These are phyloP conservation scores for Croton setiger DNA, from an alignment of 441 rosid genomes.

Conservation along the genomic window DNA sequence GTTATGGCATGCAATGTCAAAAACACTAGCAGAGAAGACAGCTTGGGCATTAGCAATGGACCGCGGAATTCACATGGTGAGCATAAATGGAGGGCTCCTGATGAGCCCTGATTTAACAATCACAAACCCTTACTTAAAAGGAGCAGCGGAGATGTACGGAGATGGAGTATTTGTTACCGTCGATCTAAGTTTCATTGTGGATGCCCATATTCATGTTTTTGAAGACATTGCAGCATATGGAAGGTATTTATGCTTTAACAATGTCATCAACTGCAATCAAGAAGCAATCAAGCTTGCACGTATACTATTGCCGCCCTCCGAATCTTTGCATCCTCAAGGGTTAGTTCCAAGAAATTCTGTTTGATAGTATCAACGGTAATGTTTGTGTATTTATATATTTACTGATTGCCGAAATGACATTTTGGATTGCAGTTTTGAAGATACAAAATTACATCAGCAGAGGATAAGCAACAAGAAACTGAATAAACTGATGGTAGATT, in stretches of 20 bases:
- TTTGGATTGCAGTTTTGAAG: conserved; percentile 31
- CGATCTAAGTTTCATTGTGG: conserved; percentile 42
- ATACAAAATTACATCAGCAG: conserved; percentile 35
- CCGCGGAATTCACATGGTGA: conserved; percentile 56
- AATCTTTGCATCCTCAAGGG: conserved; percentile 36
- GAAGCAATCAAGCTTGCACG: conserved; percentile 42
- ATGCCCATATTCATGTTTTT: conserved; percentile 50
- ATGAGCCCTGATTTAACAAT: conserved; percentile 42
- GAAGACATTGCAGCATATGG: conserved; percentile 57
- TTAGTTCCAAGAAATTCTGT: conserved; percentile 4
- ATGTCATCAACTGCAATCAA: conserved; percentile 33
- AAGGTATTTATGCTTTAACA: conserved; percentile 62
- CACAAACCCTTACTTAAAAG: conserved; percentile 50
- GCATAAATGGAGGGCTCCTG: conserved; percentile 51
- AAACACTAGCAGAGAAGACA: conserved; percentile 64
- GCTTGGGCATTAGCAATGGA: conserved; percentile 87
- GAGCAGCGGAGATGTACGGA: conserved; percentile 76
- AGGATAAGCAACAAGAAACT: conserved; percentile 56
- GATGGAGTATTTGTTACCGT: conserved; percentile 58
- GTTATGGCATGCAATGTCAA: conserved; percentile 70
- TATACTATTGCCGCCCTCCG: conserved; percentile 30
- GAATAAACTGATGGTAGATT: conserved; percentile 49
- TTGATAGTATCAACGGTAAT: not conserved
- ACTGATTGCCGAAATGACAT: not conserved
- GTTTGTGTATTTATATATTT: not conserved